Base-by-base conservation (phyloP, 768 basidiomycete genomes). In the Lactifluus rugatus region DNA sequence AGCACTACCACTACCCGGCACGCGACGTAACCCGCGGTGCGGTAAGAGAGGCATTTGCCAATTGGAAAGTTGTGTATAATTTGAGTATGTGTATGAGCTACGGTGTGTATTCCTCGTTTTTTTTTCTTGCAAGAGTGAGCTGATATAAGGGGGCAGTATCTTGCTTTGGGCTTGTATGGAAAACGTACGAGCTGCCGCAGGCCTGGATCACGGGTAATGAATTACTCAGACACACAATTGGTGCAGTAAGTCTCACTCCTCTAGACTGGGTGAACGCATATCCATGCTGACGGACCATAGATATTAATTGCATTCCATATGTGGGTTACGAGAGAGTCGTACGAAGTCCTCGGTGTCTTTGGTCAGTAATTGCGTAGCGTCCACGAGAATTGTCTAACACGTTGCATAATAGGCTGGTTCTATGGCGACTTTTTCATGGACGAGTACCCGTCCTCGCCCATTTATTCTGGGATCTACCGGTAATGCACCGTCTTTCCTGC, bases 351-450 rank as follows among this genome's bases (percentile, higher is more conserved):
- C 2, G 95, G 96, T 7, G 79, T 89, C 28, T 97, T 97, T 67
- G 96, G 91, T 90, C 64, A 50, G 78, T 63, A 8, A 44, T 36
- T 41, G 8, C 28, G 16, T 28, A 21, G 32, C 19, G 17, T 5
- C 25, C 28, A 13, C 6, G 31, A 19, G 11, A 10, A 10, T 51
- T 37, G 9, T 49, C 21, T 45, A 19, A 60, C 42, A 21, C 25
- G 34, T 56, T 28, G 16, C 16, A 54, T 17, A 26, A 26, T 53
- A 93, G 91, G 96, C 25, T 99, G 96, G 96, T 94, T 97, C 73
- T 99, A 96, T 65, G 93, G 93, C 23, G 92, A 95, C 72, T 95
- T 95, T 74, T 94, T 94, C 77, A 87, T 94, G 73, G 91, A 95
- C 66, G 87, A 93, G 62, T 94, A 90, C 70, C 92, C 95, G 3